These are phyloP conservation scores for Gossypium armourianum DNA, from an alignment of 441 rosid genomes.

Conservation along the genomic window DNA sequence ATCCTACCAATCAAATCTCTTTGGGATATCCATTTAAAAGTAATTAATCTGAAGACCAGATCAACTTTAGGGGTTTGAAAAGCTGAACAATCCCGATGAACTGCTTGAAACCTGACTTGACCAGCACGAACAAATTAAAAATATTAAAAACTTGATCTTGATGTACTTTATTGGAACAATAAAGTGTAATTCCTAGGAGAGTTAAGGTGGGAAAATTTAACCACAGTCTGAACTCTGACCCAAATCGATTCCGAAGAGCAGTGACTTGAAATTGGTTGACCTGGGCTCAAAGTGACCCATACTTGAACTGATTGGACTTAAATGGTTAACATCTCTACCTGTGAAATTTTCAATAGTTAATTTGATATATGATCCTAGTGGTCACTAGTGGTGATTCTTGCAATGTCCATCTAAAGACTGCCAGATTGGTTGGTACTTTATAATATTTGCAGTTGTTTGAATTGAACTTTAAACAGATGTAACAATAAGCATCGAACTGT, in stretches of 20 bases:
- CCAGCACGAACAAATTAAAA: not conserved
- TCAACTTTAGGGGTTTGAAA: not conserved
- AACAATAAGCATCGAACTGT: not conserved
- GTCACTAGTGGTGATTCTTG: not conserved
- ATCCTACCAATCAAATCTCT: not conserved
- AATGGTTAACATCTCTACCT: not conserved
- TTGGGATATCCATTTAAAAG: not conserved
- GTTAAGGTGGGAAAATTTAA: not conserved
- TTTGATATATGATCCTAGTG: not conserved
- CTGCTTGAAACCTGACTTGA: not conserved
- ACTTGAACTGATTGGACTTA: not conserved
- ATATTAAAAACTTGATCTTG: not conserved
- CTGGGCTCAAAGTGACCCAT: not conserved
- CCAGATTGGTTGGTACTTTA: not conserved
- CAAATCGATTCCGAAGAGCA: not conserved
- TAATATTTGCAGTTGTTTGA: constrained; percentile 1
- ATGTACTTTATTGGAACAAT: not conserved
- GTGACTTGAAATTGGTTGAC: not conserved
- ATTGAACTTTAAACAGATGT: not conserved
- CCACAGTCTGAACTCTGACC: not conserved
- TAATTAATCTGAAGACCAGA: not conserved
- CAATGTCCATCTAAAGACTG: not conserved
- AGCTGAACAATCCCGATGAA: not conserved
- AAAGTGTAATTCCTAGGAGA: not conserved
- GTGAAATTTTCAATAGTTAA: not conserved